Base-by-base conservation (phyloP, 495 filamentous ascomycete genomes). In the Penicillium riverlandense region DNA sequence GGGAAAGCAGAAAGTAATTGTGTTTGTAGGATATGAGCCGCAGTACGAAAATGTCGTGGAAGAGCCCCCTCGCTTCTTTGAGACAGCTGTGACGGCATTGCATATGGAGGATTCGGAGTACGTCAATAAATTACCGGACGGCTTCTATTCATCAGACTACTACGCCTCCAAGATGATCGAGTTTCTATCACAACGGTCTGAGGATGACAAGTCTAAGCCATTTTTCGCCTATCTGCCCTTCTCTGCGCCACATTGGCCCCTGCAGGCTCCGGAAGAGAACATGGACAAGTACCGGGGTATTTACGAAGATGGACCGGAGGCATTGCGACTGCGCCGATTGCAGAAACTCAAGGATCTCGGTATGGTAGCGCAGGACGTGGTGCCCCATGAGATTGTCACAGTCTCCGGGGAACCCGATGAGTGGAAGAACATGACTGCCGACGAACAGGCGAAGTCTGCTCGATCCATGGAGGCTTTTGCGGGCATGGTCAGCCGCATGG, bases 141-240 rank as follows among this genome's bases (percentile, higher is more conserved):
- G 67, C 40, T 80, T 74, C 66, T 82, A 80, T 52, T 76, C 72
- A 4, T 71, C 74, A 2, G 69, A 76, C 54, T 67, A 67, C 1
- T 80, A 76, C 41, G 70, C 68, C 5, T 69, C 77, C 37, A 72
- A 74, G 35, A 66, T 81, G 58, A 43, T 79, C n/a, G 49, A 71
- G 9, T 79, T 78, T 40, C 57, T 80, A 4, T 52, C 63, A 30
- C 74, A 79, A 37, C 71, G 79, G 59, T 71, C 70, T 30, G 59
- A 66, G 11, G 59, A 63, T 31, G 64, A 71, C 7, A 52, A 54
- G 54, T 54, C 22, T 57, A 69, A 69, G 35, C 79, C 78, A 3
- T 81, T 83, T 69, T 81, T 81, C 55, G 78, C 67, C 10, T 80
- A 80, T 49, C 60, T 79, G 2, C 72, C 77, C 11, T 82, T 79